Evolutionary conservation across 305 asterid genomes (phyloP), one percentile per base, ranked within the genome.

Genomic region (Fraxinus floribunda): DNA sequence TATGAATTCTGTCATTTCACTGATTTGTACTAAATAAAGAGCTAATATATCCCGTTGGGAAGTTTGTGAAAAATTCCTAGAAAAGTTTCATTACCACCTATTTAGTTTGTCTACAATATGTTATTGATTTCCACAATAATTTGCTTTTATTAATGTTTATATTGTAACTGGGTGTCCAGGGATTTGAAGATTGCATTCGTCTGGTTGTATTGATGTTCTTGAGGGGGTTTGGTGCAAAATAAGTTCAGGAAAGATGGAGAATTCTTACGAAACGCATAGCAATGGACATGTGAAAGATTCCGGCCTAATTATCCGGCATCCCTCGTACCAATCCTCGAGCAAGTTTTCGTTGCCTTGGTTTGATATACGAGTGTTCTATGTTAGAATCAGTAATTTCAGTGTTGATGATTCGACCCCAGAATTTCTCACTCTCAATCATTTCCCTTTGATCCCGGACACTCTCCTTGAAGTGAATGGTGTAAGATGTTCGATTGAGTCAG

Each of bases 361-460:
- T 70, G 97, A 93, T 80, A 85, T 90, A 49, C 83, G 98, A 84
- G 97, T 95, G 18, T 94, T 95, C 89, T 95, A 94, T 84, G 93
- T 93, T 38, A 90, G 98, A 84, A 84, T 88, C 83, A 88, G 90
- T 80, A 84, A 85, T 81, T 87, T 86, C 55, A 5, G 57, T 60
- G 89, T 86, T 0, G 88, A 88, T 24, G 89, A 79, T 76, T 82
- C 87, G 20, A 86, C 91, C 72, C 92, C 91, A 18, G 85, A 82
- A 55, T 75, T 44, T 77, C 89, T 90, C 75, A 76, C 85, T 34
- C 87, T 90, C 72, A 81, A 85, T 83, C 89, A 86, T 80, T 82
- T 86, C 80, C 91, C 90, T 77, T 20, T 89, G 62, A 84, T 81
- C 81, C 89, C 85, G 1, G 88, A 88, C 70, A 85, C 91, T 0